These are phyloP conservation scores for Calonectria pseudoturangicola DNA, from an alignment of 2,329 filamentous ascomycete species.

Conservation along the genomic window DNA sequence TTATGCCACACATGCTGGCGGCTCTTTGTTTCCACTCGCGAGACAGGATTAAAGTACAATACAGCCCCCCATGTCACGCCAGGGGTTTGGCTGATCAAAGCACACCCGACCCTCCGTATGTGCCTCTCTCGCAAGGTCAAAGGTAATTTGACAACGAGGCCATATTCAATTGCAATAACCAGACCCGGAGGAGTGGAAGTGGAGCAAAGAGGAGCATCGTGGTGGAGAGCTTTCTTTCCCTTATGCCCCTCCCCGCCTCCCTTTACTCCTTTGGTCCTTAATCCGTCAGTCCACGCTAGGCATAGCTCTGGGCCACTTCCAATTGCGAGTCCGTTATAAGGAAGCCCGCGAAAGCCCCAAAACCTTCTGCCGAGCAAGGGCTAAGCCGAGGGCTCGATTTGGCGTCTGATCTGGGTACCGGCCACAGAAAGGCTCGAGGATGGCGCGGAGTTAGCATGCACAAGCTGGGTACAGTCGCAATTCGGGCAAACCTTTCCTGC, in stretches of 20 bases:
- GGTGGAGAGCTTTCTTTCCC: constrained; percentile 4
- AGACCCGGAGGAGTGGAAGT: constrained; percentile 39
- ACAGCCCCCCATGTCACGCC: constrained; percentile 15
- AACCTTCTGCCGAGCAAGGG: background rate
- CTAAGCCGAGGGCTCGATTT: constrained; percentile 18
- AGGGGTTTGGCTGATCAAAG: constrained; percentile 17
- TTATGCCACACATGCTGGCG: constrained; percentile 12
- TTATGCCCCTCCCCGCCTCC: constrained; percentile 12
- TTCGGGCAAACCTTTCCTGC: background rate
- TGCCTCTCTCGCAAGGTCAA: constrained; percentile 12
- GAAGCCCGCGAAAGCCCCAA: constrained; percentile 9
- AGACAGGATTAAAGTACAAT: constrained; percentile 13
- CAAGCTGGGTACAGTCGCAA: constrained; percentile 1
- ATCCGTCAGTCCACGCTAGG: constrained; percentile 19
- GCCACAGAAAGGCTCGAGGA: constrained; percentile 20
- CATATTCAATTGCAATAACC: constrained; percentile 32
- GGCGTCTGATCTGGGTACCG: constrained; percentile 26
- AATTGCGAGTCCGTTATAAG: constrained; percentile 18
- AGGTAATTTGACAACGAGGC: constrained; percentile 26
- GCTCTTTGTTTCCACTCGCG: constrained; percentile 22
- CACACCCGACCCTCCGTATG: constrained; percentile 13
- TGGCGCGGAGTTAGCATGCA: constrained; percentile 11
- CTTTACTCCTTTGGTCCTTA: background rate
- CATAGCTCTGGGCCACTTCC: constrained; percentile 8
- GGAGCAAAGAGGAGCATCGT: constrained; percentile 13